Conservation (phyloP, 345 rosid genomes). For the Salix caprea region DNA sequence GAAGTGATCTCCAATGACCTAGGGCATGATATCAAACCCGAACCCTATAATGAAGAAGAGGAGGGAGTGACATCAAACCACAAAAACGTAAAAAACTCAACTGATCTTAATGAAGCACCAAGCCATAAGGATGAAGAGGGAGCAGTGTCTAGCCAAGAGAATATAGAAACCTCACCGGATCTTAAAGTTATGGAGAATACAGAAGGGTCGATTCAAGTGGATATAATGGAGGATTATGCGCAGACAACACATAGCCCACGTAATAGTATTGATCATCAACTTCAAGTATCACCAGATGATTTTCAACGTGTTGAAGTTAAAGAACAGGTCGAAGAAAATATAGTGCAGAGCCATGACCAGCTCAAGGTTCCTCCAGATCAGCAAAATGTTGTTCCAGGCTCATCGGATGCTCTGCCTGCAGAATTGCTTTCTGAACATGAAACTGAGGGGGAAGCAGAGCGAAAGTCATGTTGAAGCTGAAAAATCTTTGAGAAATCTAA, state of each 20-base stretch:
- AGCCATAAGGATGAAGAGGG: slow-evolving; percentile 20
- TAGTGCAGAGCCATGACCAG: not conserved
- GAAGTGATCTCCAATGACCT: slow-evolving; percentile 18
- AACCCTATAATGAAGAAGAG: not conserved
- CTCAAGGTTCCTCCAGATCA: not conserved
- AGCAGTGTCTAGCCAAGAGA: slow-evolving; percentile 6
- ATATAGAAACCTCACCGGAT: slow-evolving; percentile 13
- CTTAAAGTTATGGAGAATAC: slow-evolving; percentile 17
- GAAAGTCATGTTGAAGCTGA: slow-evolving; percentile 10
- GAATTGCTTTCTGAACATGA: slow-evolving; percentile 1
- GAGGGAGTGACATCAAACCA: not conserved
- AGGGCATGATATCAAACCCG: not conserved
- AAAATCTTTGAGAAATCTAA: slow-evolving; percentile 1
- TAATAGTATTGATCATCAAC: not conserved
- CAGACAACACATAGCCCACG: not conserved
- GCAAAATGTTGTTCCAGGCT: slow-evolving; percentile 2
- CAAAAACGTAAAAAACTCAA: not conserved
- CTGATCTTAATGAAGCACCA: slow-evolving; percentile 11
- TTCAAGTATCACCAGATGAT: not conserved
- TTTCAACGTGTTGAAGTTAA: not conserved
- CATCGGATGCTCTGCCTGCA: not conserved
- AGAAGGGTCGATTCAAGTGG: slow-evolving; percentile 17
- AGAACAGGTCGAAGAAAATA: not conserved
- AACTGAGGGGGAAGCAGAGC: slow-evolving; percentile 8
- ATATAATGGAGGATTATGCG: slow-evolving; percentile 17